A percentile compares a stretch with the other conserved stretches of the same genome.
phyloP scores from a whole-genome alignment of 2,329 filamentous ascomycete species.

The Trichothecium sympodiale region DNA sequence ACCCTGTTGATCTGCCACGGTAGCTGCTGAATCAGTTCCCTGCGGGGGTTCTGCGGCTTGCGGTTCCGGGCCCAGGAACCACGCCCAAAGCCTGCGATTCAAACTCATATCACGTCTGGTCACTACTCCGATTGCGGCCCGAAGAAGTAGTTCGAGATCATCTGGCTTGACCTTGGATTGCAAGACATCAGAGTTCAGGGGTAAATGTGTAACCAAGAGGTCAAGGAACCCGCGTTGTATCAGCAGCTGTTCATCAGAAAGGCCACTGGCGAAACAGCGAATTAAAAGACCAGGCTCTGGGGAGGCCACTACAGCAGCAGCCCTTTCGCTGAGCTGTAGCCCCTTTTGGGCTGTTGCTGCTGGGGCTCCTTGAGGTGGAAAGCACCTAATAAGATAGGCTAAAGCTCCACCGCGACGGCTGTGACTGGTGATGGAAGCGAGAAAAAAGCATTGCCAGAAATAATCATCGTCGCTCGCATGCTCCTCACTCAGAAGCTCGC shows the following conservation, averaged over 20 bases:
- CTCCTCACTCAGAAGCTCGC: conserved; percentile 36
- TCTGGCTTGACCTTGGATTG: conserved; percentile 60
- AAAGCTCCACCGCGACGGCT: conserved; percentile 77
- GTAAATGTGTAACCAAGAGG: conserved; percentile 79
- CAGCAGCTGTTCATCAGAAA: conserved; percentile 77
- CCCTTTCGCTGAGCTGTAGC: conserved; percentile 30
- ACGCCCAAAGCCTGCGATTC: conserved; percentile 89
- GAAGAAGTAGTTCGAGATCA: conserved; percentile 73
- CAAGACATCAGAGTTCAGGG: conserved; percentile 70
- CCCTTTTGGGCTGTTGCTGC: conserved; percentile 6
- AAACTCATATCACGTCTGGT: conserved; percentile 90
- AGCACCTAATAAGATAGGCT: conserved; percentile 68
- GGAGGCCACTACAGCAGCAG: conserved; percentile 60
- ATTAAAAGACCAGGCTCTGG: conserved; percentile 87
- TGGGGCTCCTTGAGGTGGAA: conserved; percentile 40
- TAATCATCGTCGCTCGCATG: conserved; percentile 65
- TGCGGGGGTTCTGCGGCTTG: conserved; percentile 35
- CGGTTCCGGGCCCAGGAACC: conserved; percentile 77
- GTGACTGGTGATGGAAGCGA: conserved; percentile 83
- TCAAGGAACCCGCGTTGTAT: conserved; percentile 93
- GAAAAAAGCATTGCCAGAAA: conserved; percentile 97
- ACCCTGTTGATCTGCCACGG: conserved; percentile 29
- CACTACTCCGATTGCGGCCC: conserved; percentile 78
- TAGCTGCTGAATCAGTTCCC: conserved; percentile 31
- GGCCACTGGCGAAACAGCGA: conserved; percentile 82